Evolutionary conservation across 83 land plant species (phyloP).

Genomic region (Isoetes engelmannii): DNA sequence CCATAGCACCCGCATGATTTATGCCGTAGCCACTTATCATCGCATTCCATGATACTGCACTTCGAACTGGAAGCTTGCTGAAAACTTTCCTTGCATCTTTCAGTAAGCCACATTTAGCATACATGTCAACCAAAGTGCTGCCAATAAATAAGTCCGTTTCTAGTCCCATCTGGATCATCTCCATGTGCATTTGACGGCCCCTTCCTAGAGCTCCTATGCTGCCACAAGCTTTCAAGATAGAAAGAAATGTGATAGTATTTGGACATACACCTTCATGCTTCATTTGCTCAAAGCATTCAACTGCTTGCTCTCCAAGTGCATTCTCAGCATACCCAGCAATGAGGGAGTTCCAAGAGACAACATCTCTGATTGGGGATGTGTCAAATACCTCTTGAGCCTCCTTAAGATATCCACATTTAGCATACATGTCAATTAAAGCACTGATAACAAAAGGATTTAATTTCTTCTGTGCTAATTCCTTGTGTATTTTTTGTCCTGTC

Average conservation of each 20-base stretch:
- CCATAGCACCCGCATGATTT: slow-evolving; percentile 14
- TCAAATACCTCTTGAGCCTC: slow-evolving; percentile 18
- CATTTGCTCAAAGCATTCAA: neutral
- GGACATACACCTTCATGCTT: neutral
- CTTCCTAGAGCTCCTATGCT: neutral
- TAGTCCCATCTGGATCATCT: slow-evolving; percentile 3
- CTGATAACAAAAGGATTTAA: slow-evolving; percentile 14
- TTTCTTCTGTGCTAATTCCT: slow-evolving; percentile 3
- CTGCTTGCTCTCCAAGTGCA: slow-evolving; percentile 1
- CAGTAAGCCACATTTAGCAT: slow-evolving; percentile 9
- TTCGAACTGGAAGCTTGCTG: neutral
- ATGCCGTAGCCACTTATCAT: slow-evolving; percentile 2
- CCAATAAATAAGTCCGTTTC: slow-evolving; percentile 3
- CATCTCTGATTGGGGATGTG: slow-evolving; percentile 7
- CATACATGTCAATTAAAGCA: slow-evolving; percentile 27
- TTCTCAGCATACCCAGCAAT: neutral
- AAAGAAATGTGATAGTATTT: neutral
- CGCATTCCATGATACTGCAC: slow-evolving; percentile 1
- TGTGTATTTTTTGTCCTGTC: slow-evolving; percentile 9
- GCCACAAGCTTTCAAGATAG: slow-evolving; percentile 6
- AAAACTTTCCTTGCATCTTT: slow-evolving; percentile 5
- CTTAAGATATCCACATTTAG: slow-evolving; percentile 19
- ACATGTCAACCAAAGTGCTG: slow-evolving; percentile 10
- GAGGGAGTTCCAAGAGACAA: slow-evolving; percentile 7
- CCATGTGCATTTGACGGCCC: slow-evolving; percentile 6